These are phyloP conservation scores for Curvularia lunata DNA, from an alignment of 2,329 filamentous ascomycete genomes.

Conservation along the genomic window DNA sequence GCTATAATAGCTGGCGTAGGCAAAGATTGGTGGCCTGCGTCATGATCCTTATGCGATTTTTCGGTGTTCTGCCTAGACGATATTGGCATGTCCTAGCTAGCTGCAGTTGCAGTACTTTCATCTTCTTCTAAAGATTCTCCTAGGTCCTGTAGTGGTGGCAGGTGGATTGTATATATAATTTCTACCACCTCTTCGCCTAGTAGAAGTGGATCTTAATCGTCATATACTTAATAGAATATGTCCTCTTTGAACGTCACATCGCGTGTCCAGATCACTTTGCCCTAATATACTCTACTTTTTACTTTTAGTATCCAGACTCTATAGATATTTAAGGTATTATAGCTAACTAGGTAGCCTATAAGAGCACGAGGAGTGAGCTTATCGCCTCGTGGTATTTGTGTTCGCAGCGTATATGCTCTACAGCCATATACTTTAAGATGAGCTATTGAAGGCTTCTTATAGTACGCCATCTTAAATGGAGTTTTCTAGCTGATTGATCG, in stretches of 20 bases:
- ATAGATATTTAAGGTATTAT: constrained; percentile 26
- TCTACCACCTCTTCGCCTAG: background rate
- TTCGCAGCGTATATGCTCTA: constrained; percentile 16
- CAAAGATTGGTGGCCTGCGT: background rate
- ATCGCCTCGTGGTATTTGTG: constrained; percentile 13
- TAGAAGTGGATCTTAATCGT: background rate
- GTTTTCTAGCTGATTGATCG: constrained; percentile 21
- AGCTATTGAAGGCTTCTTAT: constrained; percentile 21
- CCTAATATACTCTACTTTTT: background rate
- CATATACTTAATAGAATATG: too few species aligned
- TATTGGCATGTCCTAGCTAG: background rate
- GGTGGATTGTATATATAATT: background rate
- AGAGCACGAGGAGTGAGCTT: constrained; percentile 19
- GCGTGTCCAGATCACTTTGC: background rate
- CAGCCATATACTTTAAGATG: constrained; percentile 16
- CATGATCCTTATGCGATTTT: background rate
- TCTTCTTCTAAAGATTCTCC: constrained; percentile 3
- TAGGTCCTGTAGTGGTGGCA: background rate
- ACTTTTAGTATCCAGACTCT: constrained; percentile 11
- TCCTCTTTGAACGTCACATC: background rate
- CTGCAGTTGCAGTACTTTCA: background rate
- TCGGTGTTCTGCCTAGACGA: background rate
- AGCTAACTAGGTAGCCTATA: constrained; percentile 26
- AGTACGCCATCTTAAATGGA: constrained; percentile 19
- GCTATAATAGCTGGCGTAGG: constrained; percentile 6